Percentiles rank a stretch among this genome's conserved stretches.
Evolutionary conservation across 2,329 filamentous ascomycete species (phyloP).

Genomic region (Exophiala bonariae): DNA sequence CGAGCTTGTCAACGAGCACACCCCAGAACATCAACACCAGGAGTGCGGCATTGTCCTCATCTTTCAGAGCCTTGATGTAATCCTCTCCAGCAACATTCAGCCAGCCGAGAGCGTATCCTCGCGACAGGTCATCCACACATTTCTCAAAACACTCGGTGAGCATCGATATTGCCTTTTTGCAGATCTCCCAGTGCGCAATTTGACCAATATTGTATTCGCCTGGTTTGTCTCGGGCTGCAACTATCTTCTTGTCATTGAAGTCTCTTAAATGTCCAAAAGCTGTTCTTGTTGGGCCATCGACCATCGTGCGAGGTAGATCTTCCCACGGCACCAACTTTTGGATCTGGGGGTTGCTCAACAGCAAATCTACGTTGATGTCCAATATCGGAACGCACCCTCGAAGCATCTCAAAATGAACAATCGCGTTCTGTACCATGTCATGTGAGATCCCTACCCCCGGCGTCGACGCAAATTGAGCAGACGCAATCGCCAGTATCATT

Average conservation of each 20-base stretch:
- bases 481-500: slow-evolving; percentile 20
- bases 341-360: slow-evolving; percentile 17
- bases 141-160: slow-evolving; percentile 18
- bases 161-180: slow-evolving; percentile 16
- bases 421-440: slow-evolving; percentile 15
- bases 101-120: slow-evolving; percentile 20
- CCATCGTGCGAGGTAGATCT: slow-evolving; percentile 7
- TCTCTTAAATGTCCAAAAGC: slow-evolving; percentile 10
- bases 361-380: slow-evolving; percentile 11
- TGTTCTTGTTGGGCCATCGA: slow-evolving; percentile 6
- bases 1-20: slow-evolving; percentile 17
- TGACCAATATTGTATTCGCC: slow-evolving; percentile 12
- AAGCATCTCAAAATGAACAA: slow-evolving; percentile 19
- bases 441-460: neutral
- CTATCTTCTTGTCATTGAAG: slow-evolving; percentile 16
- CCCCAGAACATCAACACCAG: slow-evolving; percentile 26
- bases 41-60: slow-evolving; percentile 16
- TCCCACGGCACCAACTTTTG: slow-evolving; percentile 16
- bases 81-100: slow-evolving; percentile 24
- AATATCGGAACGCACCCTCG: slow-evolving; percentile 15
- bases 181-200: slow-evolving; percentile 14
- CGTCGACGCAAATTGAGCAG: slow-evolving; percentile 9
- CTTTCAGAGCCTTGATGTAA: slow-evolving; percentile 18
- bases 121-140: slow-evolving; percentile 13
- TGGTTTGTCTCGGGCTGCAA: slow-evolving; percentile 1